phyloP scores from a whole-genome alignment of 163 green algal species.

The Scenedesmus sp. region DNA sequence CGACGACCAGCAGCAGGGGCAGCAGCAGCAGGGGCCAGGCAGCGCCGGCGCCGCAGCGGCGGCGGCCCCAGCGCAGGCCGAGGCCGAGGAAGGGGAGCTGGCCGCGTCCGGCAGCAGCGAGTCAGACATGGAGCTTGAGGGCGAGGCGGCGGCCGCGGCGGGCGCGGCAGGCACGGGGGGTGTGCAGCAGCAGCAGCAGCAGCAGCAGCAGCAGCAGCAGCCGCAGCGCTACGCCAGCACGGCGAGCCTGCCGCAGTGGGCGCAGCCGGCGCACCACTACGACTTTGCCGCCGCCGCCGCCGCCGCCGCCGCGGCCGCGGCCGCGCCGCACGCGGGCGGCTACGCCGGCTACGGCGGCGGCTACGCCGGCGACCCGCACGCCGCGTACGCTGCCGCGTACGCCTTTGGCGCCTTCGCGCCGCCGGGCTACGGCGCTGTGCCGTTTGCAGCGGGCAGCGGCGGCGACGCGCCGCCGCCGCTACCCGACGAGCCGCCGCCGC shows the following conservation, averaged over 20 bases:
- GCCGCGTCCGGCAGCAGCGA: neutral
- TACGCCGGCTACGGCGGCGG: neutral
- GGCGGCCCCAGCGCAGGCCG: neutral
- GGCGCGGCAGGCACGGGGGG: neutral
- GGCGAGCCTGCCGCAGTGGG: constrained; percentile 27
- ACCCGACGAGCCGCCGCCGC: constrained; percentile 9
- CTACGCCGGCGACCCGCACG: neutral
- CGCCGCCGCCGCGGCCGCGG: no score
- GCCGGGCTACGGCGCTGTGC: no score
- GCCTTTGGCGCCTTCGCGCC: no score
- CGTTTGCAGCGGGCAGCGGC: neutral
- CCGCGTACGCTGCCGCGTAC: constrained; percentile 1
- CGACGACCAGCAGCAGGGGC: neutral
- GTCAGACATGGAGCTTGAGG: constrained; percentile 30
- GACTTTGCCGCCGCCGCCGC: no score
- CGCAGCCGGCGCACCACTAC: constrained; percentile 20
- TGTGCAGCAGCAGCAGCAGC: constrained; percentile 13
- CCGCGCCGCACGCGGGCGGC: no score
- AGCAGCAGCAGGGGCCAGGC: constrained; percentile 36
- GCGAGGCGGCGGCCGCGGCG: neutral
- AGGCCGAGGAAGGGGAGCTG: constrained; percentile 34
- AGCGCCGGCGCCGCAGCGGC: no score
- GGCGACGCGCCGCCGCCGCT: neutral
- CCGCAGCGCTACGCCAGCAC: constrained; percentile 12
- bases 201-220: neutral